Percentiles rank a stretch among this genome's conserved stretches.
Conservation (phyloP, 2,329 filamentous ascomycete species). For the Alternaria arbusti region DNA sequence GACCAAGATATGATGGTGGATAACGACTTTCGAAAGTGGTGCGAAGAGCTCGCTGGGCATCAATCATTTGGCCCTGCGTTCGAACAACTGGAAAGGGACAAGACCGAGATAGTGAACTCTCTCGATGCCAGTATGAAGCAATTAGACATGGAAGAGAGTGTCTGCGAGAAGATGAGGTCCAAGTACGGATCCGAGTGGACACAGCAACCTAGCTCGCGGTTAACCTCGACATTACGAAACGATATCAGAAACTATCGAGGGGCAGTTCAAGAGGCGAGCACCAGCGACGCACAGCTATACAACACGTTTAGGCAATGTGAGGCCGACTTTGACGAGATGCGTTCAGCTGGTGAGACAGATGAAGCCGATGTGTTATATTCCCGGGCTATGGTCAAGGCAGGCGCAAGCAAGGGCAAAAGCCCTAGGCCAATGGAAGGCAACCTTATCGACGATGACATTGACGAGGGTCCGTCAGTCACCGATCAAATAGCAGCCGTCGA, state of each 20-base stretch:
- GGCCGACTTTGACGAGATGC: constrained; percentile 92
- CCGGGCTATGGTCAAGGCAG: constrained; percentile 79
- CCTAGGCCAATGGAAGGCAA: constrained; percentile 72
- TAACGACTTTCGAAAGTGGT: constrained; percentile 92
- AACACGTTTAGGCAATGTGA: constrained; percentile 86
- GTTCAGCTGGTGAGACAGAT: constrained; percentile 82
- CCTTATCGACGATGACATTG: constrained; percentile 90
- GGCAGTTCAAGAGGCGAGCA: constrained; percentile 85
- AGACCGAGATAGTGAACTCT: constrained; percentile 72
- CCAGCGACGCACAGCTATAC: constrained; percentile 84
- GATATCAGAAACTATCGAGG: constrained; percentile 89
- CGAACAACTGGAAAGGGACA: constrained; percentile 78
- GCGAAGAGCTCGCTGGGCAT: constrained; percentile 86
- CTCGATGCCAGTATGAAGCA: constrained; percentile 85
- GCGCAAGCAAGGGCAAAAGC: constrained; percentile 67
- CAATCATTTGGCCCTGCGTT: constrained; percentile 80
- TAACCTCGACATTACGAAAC: constrained; percentile 84
- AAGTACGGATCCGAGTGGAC: constrained; percentile 98
- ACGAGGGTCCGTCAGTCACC: constrained; percentile 77
- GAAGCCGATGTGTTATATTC: constrained; percentile 91
- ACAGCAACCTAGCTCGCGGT: constrained; percentile 88
- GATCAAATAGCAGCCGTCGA: constrained; percentile 91
- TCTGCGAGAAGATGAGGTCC: constrained; percentile 98
- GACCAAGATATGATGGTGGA: constrained; percentile 89
- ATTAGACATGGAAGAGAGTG: constrained; percentile 94